These are phyloP conservation scores for Suillus luteus DNA, from an alignment of 768 basidiomycete genomes.

Conservation along the genomic window DNA sequence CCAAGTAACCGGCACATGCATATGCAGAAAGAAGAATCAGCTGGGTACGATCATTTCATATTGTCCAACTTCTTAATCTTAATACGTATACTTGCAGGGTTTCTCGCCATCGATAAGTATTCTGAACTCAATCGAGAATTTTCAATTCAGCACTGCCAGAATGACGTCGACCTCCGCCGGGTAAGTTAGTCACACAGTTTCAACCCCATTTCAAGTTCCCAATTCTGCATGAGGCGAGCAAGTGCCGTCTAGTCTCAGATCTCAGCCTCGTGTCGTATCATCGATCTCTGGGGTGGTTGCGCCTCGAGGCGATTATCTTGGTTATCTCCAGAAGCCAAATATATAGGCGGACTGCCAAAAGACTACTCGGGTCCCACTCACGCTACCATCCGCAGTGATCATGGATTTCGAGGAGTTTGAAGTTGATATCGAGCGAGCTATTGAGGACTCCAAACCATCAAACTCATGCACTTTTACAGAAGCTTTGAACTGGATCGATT, in stretches of 20 bases:
- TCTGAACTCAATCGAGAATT: neutral
- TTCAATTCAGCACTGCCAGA: neutral
- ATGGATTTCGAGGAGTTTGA: slow-evolving; percentile 47
- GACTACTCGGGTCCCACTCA: neutral
- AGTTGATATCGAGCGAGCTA: slow-evolving; percentile 14
- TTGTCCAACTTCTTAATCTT: neutral
- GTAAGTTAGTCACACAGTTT: neutral
- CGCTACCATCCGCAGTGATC: neutral
- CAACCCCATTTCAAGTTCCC: neutral
- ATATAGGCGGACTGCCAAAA: neutral
- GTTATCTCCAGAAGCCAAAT: slow-evolving; percentile 6
- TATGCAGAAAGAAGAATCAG: neutral
- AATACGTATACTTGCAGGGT: neutral
- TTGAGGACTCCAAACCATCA: neutral
- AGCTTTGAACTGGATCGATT: slow-evolving; percentile 36
- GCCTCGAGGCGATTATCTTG: slow-evolving; percentile 8
- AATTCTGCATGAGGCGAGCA: neutral
- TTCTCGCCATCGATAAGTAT: neutral
- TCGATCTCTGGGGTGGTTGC: neutral
- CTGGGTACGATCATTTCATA: neutral
- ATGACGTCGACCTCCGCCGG: neutral
- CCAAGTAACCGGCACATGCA: neutral
- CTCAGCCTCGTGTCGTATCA: neutral
- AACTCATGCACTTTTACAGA: slow-evolving; percentile 18
- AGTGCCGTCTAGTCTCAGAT: neutral